Evolutionary conservation across 768 basidiomycete genomes (phyloP), one percentile per base, ranked within the genome.

Genomic region (Peribolospora baueri): DNA sequence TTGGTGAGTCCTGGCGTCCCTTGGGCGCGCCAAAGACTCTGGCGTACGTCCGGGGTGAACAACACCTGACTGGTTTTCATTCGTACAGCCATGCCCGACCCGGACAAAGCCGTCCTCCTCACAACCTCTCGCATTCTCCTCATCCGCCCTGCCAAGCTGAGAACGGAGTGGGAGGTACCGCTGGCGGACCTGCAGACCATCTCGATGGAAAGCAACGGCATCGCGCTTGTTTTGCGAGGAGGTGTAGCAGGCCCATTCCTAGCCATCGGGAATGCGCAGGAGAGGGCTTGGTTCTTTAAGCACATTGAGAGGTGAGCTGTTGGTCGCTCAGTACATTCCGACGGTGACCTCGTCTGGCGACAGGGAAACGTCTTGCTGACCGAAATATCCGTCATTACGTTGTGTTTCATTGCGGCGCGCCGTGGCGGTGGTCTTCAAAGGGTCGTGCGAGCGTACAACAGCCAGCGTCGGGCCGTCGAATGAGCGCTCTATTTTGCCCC

Each of bases 111-210:
- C 43, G 65, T 68, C 36, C 66, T 72, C 48, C 58, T 97, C 59
- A 95, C 90, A 7, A 76, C 79, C 43, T 74, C 77, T 4, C 75
- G 80, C 49, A 75, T 95, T 42, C 66, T 95, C 39, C 79, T 81
- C 8, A 85, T 95, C 66, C 80, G 80, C 75, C 81, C 85, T 8
- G 81, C 76, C 65, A 84, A 76, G 64, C 75, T 97, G 43, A 76
- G 77, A 42, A 75, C 91, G 4, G 79, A 82, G 46, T 98, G 90
- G 91, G 87, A 95, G 60, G 70, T 95, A 10, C 80, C 87, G 0
- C 78, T 97, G 65, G 76, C 76, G 14, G 79, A 84, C 60, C 77
- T 95, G 3, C 80, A 84, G 66, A 84, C 84, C 13, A 78, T 97
- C 48, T 82, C 80, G 3, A 78, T 85, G 38, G 90, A 95, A 64